These are phyloP conservation scores for Ophiostoma fasciatum DNA, from an alignment of 2,329 filamentous ascomycete species.

Conservation along the genomic window DNA sequence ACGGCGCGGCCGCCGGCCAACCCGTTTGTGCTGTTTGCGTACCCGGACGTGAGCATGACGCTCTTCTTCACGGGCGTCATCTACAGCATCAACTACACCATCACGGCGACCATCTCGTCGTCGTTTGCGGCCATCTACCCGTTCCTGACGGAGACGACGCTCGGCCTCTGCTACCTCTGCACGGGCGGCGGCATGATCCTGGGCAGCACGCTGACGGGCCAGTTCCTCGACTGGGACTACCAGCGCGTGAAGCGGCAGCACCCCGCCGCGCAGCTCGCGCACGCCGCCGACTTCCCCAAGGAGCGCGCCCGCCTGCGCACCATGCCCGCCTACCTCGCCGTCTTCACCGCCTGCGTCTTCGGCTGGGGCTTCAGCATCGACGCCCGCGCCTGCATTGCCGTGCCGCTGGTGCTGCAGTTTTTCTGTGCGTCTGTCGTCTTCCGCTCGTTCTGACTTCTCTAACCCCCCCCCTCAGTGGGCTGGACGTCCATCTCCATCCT, in stretches of 20 bases:
- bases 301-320: slow-evolving; percentile 16
- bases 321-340: slow-evolving; percentile 14
- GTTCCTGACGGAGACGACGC: slow-evolving; percentile 17
- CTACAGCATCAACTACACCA: slow-evolving; percentile 21
- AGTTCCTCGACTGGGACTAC: slow-evolving; percentile 19
- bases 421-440: slow-evolving; percentile 4
- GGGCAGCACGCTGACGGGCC: slow-evolving; percentile 16
- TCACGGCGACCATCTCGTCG: slow-evolving; percentile 21
- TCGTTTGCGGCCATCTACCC: slow-evolving; percentile 16
- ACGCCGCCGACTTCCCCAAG: slow-evolving; percentile 14
- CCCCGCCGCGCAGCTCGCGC: not conserved
- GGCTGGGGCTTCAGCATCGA: slow-evolving; percentile 18
- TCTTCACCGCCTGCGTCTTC: slow-evolving; percentile 14
- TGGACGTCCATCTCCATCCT: slow-evolving; percentile 18
- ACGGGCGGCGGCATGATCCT: slow-evolving; percentile 19
- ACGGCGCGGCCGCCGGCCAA: slow-evolving; percentile 8
- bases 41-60: slow-evolving; percentile 17
- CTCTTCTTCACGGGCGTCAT: slow-evolving; percentile 19
- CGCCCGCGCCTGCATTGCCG: slow-evolving; percentile 13
- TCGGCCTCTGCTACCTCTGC: slow-evolving; percentile 20
- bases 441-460: not conserved
- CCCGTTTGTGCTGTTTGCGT: slow-evolving; percentile 18
- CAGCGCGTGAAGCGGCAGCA: slow-evolving; percentile 10
- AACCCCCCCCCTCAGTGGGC: too few relatives aligned
- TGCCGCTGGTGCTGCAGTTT: slow-evolving; percentile 14